These are phyloP conservation scores for Paecilomyces variotii DNA, from an alignment of 2,329 filamentous ascomycete species.

Conservation along the genomic window DNA sequence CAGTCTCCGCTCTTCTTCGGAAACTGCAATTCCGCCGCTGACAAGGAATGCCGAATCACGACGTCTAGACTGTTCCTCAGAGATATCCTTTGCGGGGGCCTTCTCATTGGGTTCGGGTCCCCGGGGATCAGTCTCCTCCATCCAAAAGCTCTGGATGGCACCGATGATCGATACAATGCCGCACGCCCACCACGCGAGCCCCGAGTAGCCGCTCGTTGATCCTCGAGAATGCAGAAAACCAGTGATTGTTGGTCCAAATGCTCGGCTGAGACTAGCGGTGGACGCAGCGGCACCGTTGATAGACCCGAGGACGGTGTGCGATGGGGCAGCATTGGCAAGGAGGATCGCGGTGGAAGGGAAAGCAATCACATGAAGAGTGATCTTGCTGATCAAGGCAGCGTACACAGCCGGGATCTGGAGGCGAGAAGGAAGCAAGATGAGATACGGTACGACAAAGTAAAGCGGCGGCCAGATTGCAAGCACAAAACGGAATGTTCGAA, in stretches of 20 bases:
- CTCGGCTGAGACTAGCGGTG: constrained; percentile 78
- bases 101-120: constrained; percentile 33
- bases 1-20: constrained; percentile 27
- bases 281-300: constrained; percentile 91
- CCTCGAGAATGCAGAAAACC: constrained; percentile 78
- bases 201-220: constrained; percentile 71
- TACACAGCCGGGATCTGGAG: constrained; percentile 70
- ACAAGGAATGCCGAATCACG: constrained; percentile 15
- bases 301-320: constrained; percentile 73
- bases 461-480: constrained; percentile 77
- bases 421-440: constrained; percentile 68
- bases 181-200: constrained; percentile 88
- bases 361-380: constrained; percentile 81
- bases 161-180: constrained; percentile 68
- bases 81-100: constrained; percentile 18
- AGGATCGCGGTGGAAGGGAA: constrained; percentile 89
- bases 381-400: constrained; percentile 76
- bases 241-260: constrained; percentile 80
- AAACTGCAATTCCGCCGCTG: constrained; percentile 14
- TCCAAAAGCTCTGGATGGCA: constrained; percentile 64
- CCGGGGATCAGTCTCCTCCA: constrained; percentile 55
- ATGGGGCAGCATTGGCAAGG: constrained; percentile 79
- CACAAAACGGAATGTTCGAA: constrained; percentile 74
- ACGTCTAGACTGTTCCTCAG: constrained; percentile 15
- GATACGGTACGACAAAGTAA: constrained; percentile 81